Evolutionary conservation across 768 basidiomycete species (phyloP), one percentile per base, ranked within the genome.

Genomic region (Pholiota conissans): DNA sequence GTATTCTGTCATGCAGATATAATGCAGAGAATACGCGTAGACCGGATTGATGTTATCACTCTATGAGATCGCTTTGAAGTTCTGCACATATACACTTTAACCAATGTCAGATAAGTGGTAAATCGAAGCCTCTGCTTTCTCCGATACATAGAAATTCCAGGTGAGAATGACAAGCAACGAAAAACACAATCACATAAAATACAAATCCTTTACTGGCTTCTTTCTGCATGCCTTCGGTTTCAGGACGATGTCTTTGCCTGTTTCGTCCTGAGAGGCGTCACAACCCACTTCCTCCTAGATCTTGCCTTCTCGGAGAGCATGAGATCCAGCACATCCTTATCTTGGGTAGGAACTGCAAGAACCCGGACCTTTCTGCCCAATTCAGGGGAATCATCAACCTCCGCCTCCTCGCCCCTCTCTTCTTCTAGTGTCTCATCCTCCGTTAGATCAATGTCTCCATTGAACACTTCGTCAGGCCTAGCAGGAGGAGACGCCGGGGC

Each of bases 341-440:
- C 73, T 7, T 61, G 58, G 0, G 69, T 63, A 3, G 60, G 47
- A 55, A 83, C 77, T 37, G 78, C 74, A 28, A 77, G 65, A 52
- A 87, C 71, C 54, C 83, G 75, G 20, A 90, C 81, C 40, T 74
- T 73, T 62, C 91, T 77, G 13, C 76, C 72, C 37, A 67, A 66
- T 42, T 89, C 86, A 3, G 74, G 74, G 13, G 88, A 86, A 66
- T 93, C 87, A 65, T 94, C 91, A 13, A 86, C 82, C 68, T 91
- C 90, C 2, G 81, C 86, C 56, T 91, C 91, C 69, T 90, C 89
- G 5, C 84, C 85, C 22, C 86, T 79, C 51, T 94, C 91, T 61
- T 87, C 84, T 58, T 93, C 91, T 52, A 91, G 67, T 16, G 92
- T 79, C 62, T 94, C 91, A 56, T 91, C 84, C 65, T 93, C 91